Conservation (phyloP, 805 yeast genomes). For the Wickerhamiella slavikovae region DNA sequence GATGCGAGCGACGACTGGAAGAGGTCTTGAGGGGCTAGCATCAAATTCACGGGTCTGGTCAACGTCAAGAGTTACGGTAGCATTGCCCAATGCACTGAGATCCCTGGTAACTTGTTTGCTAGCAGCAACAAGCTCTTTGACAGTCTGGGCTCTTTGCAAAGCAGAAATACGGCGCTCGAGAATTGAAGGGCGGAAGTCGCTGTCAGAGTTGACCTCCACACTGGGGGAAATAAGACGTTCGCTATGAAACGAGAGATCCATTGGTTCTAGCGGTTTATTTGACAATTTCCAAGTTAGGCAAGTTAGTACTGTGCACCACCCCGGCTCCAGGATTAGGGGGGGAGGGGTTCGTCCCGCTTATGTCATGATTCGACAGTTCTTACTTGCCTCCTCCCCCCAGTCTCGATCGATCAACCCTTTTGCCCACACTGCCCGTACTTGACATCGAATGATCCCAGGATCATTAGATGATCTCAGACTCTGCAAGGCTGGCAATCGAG, state of each 20-base stretch:
- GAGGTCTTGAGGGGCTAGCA: conserved; percentile 1
- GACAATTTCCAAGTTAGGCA: not conserved
- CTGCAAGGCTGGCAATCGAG: too few relatives aligned
- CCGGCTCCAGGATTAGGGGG: too few relatives aligned
- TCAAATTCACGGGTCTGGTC: conserved; percentile 1
- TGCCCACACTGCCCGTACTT: too few relatives aligned
- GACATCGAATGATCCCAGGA: too few relatives aligned
- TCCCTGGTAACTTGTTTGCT: conserved; percentile 11
- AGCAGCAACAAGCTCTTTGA: conserved; percentile 10
- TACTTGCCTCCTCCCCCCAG: too few relatives aligned
- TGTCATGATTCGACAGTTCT: too few relatives aligned
- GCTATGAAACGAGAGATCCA: conserved; percentile 9
- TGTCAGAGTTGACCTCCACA: conserved; percentile 15
- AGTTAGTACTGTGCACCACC: too few relatives aligned
- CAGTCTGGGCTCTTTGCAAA: conserved; percentile 10
- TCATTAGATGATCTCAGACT: too few relatives aligned
- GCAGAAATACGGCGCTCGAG: conserved; percentile 13
- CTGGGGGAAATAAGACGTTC: conserved; percentile 12
- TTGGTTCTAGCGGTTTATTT: not conserved
- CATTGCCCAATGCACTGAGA: conserved; percentile 8
- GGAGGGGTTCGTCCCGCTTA: too few relatives aligned
- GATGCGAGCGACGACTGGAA: conserved; percentile 6
- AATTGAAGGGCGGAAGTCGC: conserved; percentile 11
- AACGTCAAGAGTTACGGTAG: conserved; percentile 4
- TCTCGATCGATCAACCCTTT: too few relatives aligned